Evolutionary conservation across 1,284 basidiomycete genomes (phyloP).

Genomic region (Trichosporon coremiiforme): DNA sequence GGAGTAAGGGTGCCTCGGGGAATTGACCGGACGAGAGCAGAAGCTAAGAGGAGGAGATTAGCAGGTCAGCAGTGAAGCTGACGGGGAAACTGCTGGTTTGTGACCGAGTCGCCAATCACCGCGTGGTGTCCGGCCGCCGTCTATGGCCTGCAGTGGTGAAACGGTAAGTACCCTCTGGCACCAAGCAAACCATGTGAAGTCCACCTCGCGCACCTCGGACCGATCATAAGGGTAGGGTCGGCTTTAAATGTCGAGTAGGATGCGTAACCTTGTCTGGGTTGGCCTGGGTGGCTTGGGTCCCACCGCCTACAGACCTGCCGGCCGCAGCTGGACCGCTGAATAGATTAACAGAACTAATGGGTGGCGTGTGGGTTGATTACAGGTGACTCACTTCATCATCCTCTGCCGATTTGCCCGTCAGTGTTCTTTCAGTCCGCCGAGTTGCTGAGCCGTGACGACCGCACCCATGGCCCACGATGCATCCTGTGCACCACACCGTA

Average conservation of each 20-base stretch:
- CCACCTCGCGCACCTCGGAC: constrained; percentile 9
- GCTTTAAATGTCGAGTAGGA: background rate
- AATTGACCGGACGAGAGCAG: constrained; percentile 4
- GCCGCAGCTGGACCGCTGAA: background rate
- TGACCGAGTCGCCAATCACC: background rate
- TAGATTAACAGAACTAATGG: background rate
- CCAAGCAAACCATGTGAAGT: constrained; percentile 12
- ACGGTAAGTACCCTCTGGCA: background rate
- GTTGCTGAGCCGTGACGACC: background rate
- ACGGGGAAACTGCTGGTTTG: background rate
- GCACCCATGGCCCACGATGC: background rate
- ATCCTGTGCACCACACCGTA: background rate
- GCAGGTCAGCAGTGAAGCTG: background rate
- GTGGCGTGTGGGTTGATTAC: constrained; percentile 16
- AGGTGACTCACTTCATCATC: constrained; percentile 7
- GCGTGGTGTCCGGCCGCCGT: background rate
- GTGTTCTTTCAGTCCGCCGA: background rate
- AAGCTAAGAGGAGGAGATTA: background rate
- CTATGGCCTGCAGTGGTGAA: background rate
- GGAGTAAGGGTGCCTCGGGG: background rate
- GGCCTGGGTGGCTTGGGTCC: too few species aligned
- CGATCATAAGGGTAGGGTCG: constrained; percentile 6
- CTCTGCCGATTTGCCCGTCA: background rate
- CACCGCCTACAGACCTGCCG: too few species aligned
- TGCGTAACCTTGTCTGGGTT: background rate